Evolutionary conservation across 176 grass and related monocot genomes (phyloP), one percentile per base, ranked within the genome.

Genomic region (Elaeis guineensis): DNA sequence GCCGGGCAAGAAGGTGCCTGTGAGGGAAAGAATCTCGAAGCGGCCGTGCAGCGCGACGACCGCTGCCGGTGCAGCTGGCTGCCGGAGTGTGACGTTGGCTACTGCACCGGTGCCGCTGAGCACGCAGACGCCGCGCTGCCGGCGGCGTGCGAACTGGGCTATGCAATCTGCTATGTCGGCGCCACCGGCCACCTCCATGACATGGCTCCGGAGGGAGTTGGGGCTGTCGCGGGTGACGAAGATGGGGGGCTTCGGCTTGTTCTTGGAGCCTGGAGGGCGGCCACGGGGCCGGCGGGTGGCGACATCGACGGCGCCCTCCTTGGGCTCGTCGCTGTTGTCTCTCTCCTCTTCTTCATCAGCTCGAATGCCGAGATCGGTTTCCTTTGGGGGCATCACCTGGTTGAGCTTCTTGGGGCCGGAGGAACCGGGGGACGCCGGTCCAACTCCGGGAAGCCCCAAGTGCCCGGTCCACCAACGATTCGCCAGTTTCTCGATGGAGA

Each of bases 381-480:
- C 35, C 35, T 44, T 44, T 12, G 9, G 35, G 35, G 35, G 11
- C 35, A 44, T 44, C 35, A 12, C 9, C 35, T 44, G 35, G 35
- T 44, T 12, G 35, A 44, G 57, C 69, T 63, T 12, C 35, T 12
- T 44, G 35, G 35, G 53, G 44, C 3, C 5, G 2, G 75, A 64
- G n/a, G 48, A n/a, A 39, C 4, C 23, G 49, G 54, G 59, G 32
- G 48, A 59, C 6, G 66, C 30, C 51, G 68, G 58, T 32, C 17
- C 17, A 17, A 52, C n/a, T 39, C 49, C 28, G 12, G 65, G 74
- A 23, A 77, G 51, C 51, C 75, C 65, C 30, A 70, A 52, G 49
- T 59, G 22, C 65, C 66, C 75, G 4, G 68, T 64, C 75, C 75
- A 77, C 75, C 65, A 77, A 65, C 52, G 51, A 59, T 57, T 63